These are phyloP conservation scores for Phytophthora capsici DNA, from an alignment of 352 stramenopile species.

Conservation along the genomic window DNA sequence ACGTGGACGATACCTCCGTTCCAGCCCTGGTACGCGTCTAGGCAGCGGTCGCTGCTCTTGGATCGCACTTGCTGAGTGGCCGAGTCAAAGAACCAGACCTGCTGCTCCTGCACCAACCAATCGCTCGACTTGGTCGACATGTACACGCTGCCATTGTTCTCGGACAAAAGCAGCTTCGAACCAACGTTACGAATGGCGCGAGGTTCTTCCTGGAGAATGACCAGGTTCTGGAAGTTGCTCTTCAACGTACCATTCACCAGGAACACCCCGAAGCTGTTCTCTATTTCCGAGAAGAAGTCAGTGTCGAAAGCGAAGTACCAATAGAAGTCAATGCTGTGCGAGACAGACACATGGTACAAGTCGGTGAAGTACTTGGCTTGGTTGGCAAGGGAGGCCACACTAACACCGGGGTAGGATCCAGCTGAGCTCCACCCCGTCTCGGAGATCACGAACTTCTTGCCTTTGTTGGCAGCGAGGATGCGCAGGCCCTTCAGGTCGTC, in stretches of 20 bases:
- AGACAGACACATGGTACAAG: conserved; percentile 62
- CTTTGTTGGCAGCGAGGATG: conserved; percentile 44
- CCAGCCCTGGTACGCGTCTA: conserved; percentile 61
- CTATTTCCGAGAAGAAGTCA: conserved; percentile 55
- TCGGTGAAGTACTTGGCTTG: conserved; percentile 74
- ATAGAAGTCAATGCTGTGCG: conserved; percentile 68
- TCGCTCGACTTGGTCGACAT: conserved; percentile 50
- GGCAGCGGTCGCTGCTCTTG: conserved; percentile 70
- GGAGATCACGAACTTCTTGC: conserved; percentile 69
- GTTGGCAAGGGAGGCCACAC: conserved; percentile 52
- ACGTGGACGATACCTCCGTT: conserved; percentile 62
- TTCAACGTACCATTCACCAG: conserved; percentile 60
- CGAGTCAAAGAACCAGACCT: conserved; percentile 73
- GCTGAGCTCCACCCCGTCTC: conserved; percentile 73
- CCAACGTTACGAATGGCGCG: conserved; percentile 42
- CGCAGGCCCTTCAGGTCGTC: conserved; percentile 62
- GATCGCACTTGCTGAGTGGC: conserved; percentile 60
- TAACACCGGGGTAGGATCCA: conserved; percentile 35
- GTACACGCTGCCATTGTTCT: conserved; percentile 42
- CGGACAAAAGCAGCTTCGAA: conserved; percentile 41
- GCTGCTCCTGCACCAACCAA: conserved; percentile 60
- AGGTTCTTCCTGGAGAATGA: conserved; percentile 36
- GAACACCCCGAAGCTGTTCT: conserved; percentile 76
- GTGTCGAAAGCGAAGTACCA: conserved; percentile 78
- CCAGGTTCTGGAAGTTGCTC: conserved; percentile 57